A percentile compares a stretch with the other conserved stretches of the same genome.
phyloP scores from a whole-genome alignment of 225 moss, liverwort and hornwort species.

The Rhytidiadelphus loreus region DNA sequence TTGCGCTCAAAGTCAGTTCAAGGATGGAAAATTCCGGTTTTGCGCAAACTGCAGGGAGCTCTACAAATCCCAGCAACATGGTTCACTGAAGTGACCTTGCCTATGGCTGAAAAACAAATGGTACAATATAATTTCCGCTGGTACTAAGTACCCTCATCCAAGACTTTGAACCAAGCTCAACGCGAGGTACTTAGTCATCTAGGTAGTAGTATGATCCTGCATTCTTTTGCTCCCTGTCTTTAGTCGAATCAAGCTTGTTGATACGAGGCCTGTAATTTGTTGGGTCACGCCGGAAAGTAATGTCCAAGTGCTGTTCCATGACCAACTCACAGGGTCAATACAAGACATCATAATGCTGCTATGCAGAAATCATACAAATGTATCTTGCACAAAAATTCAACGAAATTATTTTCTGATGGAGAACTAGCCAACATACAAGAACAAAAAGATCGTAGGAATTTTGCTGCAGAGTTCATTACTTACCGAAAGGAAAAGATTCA shows the following conservation, averaged over 20 bases:
- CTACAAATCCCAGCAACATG: constrained; percentile 7
- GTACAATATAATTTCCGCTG: constrained; percentile 21
- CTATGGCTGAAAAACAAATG: constrained; percentile 36
- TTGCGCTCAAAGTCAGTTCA: constrained; percentile 23
- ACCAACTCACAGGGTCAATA: neutral
- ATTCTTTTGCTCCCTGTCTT: constrained; percentile 95
- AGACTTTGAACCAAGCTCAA: constrained; percentile 5
- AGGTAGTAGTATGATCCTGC: constrained; percentile 96
- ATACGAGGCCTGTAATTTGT: constrained; percentile 95
- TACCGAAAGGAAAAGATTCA: constrained; percentile 98
- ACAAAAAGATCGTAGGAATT: neutral
- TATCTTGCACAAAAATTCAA: neutral
- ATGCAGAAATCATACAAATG: neutral
- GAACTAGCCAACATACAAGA: neutral
- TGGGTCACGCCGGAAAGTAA: constrained; percentile 91
- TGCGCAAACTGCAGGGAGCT: constrained; percentile 2
- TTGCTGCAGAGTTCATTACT: neutral
- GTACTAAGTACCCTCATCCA: constrained; percentile 32
- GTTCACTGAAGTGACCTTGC: constrained; percentile 27
- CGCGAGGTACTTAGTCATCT: constrained; percentile 52
- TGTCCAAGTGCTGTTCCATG: constrained; percentile 82
- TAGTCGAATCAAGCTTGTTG: constrained; percentile 91
- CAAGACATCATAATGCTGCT: neutral
- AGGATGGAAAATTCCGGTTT: constrained; percentile 8
- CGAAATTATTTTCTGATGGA: neutral